Conservation (phyloP, 805 yeast genomes). For the Candida tallmaniae region DNA sequence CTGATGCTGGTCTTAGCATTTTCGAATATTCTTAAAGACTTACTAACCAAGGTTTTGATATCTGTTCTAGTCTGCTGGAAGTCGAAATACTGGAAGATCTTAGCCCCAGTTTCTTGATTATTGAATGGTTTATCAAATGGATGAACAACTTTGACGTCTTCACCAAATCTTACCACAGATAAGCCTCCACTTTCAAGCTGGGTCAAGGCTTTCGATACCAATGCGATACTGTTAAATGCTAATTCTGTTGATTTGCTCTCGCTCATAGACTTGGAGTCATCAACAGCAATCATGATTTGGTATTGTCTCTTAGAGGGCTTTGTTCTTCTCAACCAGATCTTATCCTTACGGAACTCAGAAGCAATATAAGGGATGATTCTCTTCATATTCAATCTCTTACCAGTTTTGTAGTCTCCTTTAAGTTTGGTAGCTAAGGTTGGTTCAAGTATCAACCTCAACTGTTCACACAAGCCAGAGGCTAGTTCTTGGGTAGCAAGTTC, state of each 20-base stretch:
- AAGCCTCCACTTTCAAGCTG: constrained; percentile 93
- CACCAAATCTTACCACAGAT: constrained; percentile 88
- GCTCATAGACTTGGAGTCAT: constrained; percentile 96
- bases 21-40: constrained; percentile 70
- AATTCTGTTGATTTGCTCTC: constrained; percentile 86
- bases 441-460: constrained; percentile 83
- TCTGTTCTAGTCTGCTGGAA: constrained; percentile 88
- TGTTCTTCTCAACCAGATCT: constrained; percentile 96
- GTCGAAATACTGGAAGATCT: constrained; percentile 80
- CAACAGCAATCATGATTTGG: constrained; percentile 96
- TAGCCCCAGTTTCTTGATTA: constrained; percentile 71
- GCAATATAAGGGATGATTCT: constrained; percentile 97
- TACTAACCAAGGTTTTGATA: constrained; percentile 64
- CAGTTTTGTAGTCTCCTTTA: constrained; percentile 94
- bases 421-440: constrained; percentile 96
- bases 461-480: constrained; percentile 86
- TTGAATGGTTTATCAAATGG: constrained; percentile 84
- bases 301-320: constrained; percentile 97
- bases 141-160: constrained; percentile 76
- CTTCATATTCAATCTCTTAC: constrained; percentile 95
- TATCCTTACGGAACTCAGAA: constrained; percentile 93
- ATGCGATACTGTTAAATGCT: constrained; percentile 91
- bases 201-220: constrained; percentile 89
- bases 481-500: constrained; percentile 84
- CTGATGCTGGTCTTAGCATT: constrained; percentile 45